phyloP scores from a whole-genome alignment of 768 basidiomycete genomes.

The Mycena epipterygia region DNA sequence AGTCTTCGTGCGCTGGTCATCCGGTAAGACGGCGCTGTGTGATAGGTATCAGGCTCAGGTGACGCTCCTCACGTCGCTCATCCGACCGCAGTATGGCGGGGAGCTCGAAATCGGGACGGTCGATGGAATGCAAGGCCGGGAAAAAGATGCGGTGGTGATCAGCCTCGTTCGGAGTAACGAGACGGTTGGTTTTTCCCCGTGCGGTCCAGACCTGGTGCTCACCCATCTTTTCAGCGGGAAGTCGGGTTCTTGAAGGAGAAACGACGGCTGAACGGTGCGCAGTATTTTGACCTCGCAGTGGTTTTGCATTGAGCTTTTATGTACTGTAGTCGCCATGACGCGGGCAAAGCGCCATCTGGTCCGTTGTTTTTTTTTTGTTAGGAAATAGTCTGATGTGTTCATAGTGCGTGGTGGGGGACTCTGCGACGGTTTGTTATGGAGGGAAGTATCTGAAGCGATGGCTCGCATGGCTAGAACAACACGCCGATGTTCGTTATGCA shows the following conservation, averaged over 20 bases:
- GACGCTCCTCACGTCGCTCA: slow-evolving; percentile 79
- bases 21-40: no score
- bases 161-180: slow-evolving; percentile 94
- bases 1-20: no score
- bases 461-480: slow-evolving; percentile 90
- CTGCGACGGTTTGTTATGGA: slow-evolving; percentile 90
- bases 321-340: slow-evolving; percentile 88
- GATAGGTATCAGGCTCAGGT: slow-evolving; percentile 96
- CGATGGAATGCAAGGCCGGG: slow-evolving; percentile 97
- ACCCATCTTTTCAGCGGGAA: slow-evolving; percentile 67
- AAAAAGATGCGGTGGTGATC: slow-evolving; percentile 94
- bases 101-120: slow-evolving; percentile 93
- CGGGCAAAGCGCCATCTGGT: slow-evolving; percentile 91
- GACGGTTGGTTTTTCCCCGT: slow-evolving; percentile 56
- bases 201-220: not conserved
- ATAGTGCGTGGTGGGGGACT: slow-evolving; percentile 95
- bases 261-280: slow-evolving; percentile 86
- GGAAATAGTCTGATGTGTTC: not conserved
- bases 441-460: slow-evolving; percentile 88
- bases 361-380: slow-evolving; percentile 43
- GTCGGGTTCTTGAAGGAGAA: slow-evolving; percentile 97
- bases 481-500: slow-evolving; percentile 92
- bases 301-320: slow-evolving; percentile 17
- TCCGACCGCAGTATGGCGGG: slow-evolving; percentile 77
- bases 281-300: not conserved